Evolutionary conservation across 352 stramenopile species (phyloP), one percentile per base, ranked within the genome.

Genomic region (Globisporangium irregulare): DNA sequence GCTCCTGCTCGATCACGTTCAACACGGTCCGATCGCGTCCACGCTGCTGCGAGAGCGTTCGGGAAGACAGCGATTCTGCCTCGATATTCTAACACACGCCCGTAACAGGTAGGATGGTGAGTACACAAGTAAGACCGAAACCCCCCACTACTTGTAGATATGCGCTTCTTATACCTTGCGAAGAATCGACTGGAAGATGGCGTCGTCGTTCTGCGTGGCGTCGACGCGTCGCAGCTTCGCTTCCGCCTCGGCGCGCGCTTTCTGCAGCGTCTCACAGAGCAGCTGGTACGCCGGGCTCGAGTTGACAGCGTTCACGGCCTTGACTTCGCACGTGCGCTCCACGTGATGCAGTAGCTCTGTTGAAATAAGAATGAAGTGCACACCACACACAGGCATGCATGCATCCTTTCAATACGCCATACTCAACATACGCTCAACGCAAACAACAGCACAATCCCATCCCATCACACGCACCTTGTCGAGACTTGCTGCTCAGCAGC

Each of bases 331-430:
- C 51, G 77, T 73, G 38, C 72, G 76, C 66, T 93, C 82, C 53
- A 93, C 80, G 18, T 86, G 73, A 29, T 79, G 74, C 62, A 91
- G 67, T 53, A 93, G 73, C 51, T 93, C 84, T 85, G 51, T 61
- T 29, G 18, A 51, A 10, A 51, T 51, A 50, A 50, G 43, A 50
- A 50, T 8, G n/a, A 22, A n/a, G 18, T 12, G 4, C 4, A 51
- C 7, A 22, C 8, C 43, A 24, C 18, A 51, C 43, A n/a, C 4
- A 22, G 18, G 4, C 36, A 12, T 43, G 36, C 4, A 6, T n/a
- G 4, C 41, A 6, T 8, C 4, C 14, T 7, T 3, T 43, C 15
- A 41, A 60, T 34, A 25, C 1, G 1, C 10, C 12, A n/a, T 38
- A 7, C 9, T 46, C 20, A 15, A 22, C 54, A 12, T 25, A 27